phyloP scores from a whole-genome alignment of 345 rosid species.

The Euphorbia peplus region DNA sequence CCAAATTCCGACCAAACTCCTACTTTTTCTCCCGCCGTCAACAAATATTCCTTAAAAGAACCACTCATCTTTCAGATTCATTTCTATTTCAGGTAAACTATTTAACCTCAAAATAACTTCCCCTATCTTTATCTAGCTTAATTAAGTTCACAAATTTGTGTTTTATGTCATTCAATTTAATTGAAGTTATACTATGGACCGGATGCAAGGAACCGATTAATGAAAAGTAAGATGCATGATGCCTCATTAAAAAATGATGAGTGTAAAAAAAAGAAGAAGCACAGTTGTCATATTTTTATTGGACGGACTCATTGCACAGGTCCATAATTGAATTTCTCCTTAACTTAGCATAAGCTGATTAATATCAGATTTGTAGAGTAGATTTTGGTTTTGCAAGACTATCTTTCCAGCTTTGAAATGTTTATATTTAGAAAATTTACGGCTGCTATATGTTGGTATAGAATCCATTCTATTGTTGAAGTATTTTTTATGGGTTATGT shows the following conservation, averaged over 20 bases:
- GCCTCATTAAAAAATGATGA: too few species aligned
- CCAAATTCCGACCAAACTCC: constrained; percentile 31
- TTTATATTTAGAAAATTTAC: background rate
- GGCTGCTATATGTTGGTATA: background rate
- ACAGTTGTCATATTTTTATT: too few species aligned
- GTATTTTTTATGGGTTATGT: too few species aligned
- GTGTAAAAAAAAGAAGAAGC: too few species aligned
- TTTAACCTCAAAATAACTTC: background rate
- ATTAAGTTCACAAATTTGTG: background rate
- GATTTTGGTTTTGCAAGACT: background rate
- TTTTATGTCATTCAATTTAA: too few species aligned
- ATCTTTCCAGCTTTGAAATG: background rate
- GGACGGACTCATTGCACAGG: too few species aligned
- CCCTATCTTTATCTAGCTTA: background rate
- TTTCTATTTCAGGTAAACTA: constrained; percentile 5
- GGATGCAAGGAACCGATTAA: too few species aligned
- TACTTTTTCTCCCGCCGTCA: constrained; percentile 5
- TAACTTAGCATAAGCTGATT: too few species aligned
- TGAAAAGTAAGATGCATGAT: too few species aligned
- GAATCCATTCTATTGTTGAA: background rate
- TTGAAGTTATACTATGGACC: too few species aligned
- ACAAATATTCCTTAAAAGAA: background rate
- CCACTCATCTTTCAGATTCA: constrained; percentile 1
- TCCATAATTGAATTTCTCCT: too few species aligned
- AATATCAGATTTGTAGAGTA: background rate